Evolutionary conservation across 2,329 filamentous ascomycete genomes (phyloP).

Genomic region (Alternaria infectoria): DNA sequence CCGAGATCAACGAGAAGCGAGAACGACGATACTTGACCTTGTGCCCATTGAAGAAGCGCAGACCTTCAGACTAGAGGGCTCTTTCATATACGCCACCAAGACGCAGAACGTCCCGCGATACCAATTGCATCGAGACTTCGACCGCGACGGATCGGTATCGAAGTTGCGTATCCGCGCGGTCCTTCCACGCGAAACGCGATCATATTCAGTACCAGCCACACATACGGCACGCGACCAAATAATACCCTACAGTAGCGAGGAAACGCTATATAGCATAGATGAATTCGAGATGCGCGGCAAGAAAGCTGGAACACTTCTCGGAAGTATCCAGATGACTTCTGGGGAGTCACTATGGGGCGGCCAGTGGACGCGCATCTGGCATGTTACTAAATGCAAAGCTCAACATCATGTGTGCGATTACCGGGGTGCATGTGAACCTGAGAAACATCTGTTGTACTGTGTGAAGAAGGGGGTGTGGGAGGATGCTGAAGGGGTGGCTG

Average conservation of each 20-base stretch:
- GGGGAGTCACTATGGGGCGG: slow-evolving; percentile 22
- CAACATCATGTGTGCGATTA: slow-evolving; percentile 8
- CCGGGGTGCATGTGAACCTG: slow-evolving; percentile 20
- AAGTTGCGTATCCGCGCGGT: slow-evolving; percentile 28
- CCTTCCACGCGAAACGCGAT: slow-evolving; percentile 20
- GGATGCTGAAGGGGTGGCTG: slow-evolving; percentile 20
- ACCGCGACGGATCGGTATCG: slow-evolving; percentile 8
- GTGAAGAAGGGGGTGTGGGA: slow-evolving; percentile 26
- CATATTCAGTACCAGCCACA: slow-evolving; percentile 12
- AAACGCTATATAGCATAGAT: slow-evolving; percentile 28
- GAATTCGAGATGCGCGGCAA: slow-evolving; percentile 27
- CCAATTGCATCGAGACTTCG: slow-evolving; percentile 26
- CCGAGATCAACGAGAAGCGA: neutral
- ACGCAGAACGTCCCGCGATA: slow-evolving; percentile 28
- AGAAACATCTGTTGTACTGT: slow-evolving; percentile 27
- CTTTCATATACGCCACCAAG: slow-evolving; percentile 27
- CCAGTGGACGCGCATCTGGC: slow-evolving; percentile 27
- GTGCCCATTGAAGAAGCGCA: slow-evolving; percentile 17
- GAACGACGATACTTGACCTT: slow-evolving; percentile 14
- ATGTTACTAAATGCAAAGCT: slow-evolving; percentile 23
- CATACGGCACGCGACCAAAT: neutral
- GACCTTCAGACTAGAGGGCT: slow-evolving; percentile 19
- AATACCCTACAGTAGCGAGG: slow-evolving; percentile 27
- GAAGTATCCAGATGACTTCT: slow-evolving; percentile 20
- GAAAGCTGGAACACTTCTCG: slow-evolving; percentile 7